Base-by-base conservation (phyloP, 2,329 filamentous ascomycete species). In the Sarocladium kiliense region DNA sequence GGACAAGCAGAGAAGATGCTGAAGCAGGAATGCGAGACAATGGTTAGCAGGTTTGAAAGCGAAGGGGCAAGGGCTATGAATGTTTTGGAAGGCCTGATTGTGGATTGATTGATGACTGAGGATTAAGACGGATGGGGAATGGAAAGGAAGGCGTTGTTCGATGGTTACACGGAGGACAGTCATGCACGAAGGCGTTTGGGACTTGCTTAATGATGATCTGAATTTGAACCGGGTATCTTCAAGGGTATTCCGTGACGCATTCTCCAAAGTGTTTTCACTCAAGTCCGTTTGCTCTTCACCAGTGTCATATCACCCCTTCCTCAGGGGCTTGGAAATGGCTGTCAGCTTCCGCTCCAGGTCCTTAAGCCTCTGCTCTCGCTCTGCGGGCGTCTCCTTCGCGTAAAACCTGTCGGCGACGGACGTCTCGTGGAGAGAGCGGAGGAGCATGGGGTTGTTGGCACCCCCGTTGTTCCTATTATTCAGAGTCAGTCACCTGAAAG, bases 31-130 rank as follows among this genome's bases (percentile, higher is more conserved):
- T 96, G 91, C 65, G 93, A 97, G 74, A 75, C 83, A 25, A 82
- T 96, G 69, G 90, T 99, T 4, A 81, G 79, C 57, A 77, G 82
- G 9, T 97, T 97, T 68, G 93, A 97, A 73, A 84, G 77, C 57
- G 86, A 97, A 71, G 93, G 91, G 0, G 81, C 80, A 18, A 82
- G 84, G 64, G 94, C 92, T 0, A 85, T 97, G 80, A 80, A 78
- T 50, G 81, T 83, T 5, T 73, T 99, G 54, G 90, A 94, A 70
- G 87, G 86, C 1, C 74, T 96, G 57, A 76, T 87, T 53, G 74
- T 77, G 1, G 80, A 81, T 51, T 51, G 27, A 51, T 23, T n/a
- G n/a, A 34, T n/a, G n/a, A n/a, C n/a, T n/a, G n/a, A 23, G 47
- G 25, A 12, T n/a, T n/a, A n/a, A n/a, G n/a, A n/a, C 4, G 18